Evolutionary conservation across 2,329 filamentous ascomycete species (phyloP), one percentile per base, ranked within the genome.

Genomic region (Penicillium sp.): DNA sequence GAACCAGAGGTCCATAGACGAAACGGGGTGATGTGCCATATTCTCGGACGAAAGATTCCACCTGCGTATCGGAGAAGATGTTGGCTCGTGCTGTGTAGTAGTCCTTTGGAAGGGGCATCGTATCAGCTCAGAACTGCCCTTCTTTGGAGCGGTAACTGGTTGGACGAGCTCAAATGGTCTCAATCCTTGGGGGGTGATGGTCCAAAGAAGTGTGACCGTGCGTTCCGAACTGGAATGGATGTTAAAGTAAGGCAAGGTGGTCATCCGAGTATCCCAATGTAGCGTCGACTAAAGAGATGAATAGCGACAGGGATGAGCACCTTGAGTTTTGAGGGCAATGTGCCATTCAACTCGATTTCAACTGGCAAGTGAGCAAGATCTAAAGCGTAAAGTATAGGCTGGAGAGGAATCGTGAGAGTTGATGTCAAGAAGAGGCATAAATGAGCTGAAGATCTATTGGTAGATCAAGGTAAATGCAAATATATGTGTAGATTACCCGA

Each of bases 1-100:
- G 66, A 73, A 74, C 74, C 19, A 74, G 62, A 4, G 40, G n/a
- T 13, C 40, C 40, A 24, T 44, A 44, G 22, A 44, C 40, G 40
- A 44, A 44, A 17, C 40, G 40, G n/a, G 40, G 40, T 12, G 40
- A 44, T 15, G 15, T 22, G 40, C 9, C 40, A 24, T 19, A 19
- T 17, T 24, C 19, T 4, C 22, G 40, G 22, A 44, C n/a, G 40
- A 44, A 22, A 24, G n/a, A 12, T 10, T 44, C 19, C 40, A 44
- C 40, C 24, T 24, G n/a, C 10, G n/a, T 2, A 24, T 44, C n/a
- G 8, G 40, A 12, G 40, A 44, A 44, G 40, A 44, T 44, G 22
- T 44, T 44, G 40, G 40, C 19, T 44, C 40, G n/a, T 4, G 40
- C 40, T 12, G 40, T 5, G 9, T 24, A 4, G 40, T 22, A 44